Evolutionary conservation across 2,329 filamentous ascomycete genomes (phyloP), one percentile per base, ranked within the genome.

Genomic region (Aureobasidium sp.): DNA sequence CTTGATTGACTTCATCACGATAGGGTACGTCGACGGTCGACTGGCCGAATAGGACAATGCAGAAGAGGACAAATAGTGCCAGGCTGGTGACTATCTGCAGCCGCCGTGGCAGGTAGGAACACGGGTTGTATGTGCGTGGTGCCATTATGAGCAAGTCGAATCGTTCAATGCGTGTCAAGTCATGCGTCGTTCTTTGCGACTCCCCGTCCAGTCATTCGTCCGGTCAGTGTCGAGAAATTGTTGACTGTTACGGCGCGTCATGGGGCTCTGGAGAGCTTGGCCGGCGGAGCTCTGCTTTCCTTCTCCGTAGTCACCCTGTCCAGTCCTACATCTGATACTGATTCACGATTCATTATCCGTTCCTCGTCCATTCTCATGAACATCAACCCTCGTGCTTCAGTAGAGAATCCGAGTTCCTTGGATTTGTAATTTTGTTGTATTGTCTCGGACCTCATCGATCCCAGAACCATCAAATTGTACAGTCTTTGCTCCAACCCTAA

Each of bases 21-120:
- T 74, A 67, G 67, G 76, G 68, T 68, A 82, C 70, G 43, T 72
- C 70, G 58, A 72, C 65, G 51, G 69, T 67, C 23, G 75, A 74
- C 48, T 70, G 73, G 56, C 75, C 76, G 43, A 79, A 71, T 59
- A 77, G 73, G 62, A 78, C 43, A 61, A 79, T 73, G 68, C 73
- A 74, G 69, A 82, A 75, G 23, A 82, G 69, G 43, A 77, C 59
- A 56, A 83, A 72, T 43, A 76, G 61, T 5, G 79, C 70, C 58
- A 81, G 67, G 65, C 76, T 73, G 58, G 79, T 73, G 56, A 85
- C 76, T 67, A 81, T 74, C 73, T 84, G 82, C 67, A 84, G 80
- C 33, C 83, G 77, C 58, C 80, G 80, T n/a, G 82, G 82, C 16
- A 81, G 81, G 65, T 73, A 73, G 27, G 75, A 73, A 69, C 75